Evolutionary conservation across 495 filamentous ascomycete genomes (phyloP).

Genomic region (Tuber melanosporum): DNA sequence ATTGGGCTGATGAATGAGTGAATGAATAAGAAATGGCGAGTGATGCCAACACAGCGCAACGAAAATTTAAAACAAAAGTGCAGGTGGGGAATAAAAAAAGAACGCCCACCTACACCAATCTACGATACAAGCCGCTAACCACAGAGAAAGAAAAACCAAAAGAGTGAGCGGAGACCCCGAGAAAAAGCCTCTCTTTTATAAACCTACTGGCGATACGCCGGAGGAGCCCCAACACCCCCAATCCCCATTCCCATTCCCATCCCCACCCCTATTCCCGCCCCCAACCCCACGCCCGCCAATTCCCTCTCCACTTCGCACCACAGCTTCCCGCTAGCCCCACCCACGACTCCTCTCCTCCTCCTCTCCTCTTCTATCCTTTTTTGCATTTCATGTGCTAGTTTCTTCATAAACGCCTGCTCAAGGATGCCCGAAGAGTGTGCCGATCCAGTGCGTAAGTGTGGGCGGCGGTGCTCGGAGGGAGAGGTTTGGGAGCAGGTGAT

Average conservation of each 20-base stretch:
- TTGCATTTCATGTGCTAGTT: slow-evolving; percentile 85
- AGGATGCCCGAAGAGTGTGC: slow-evolving; percentile 53
- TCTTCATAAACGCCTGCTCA: slow-evolving; percentile 81
- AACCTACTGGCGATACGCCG: not conserved
- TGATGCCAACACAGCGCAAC: not conserved
- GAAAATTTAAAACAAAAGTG: not conserved
- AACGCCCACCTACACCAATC: not conserved
- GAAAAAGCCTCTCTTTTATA: not conserved
- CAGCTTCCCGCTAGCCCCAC: slow-evolving; percentile 43
- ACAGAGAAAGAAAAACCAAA: not conserved
- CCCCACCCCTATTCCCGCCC: not conserved
- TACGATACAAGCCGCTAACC: not conserved
- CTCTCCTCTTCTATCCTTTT: slow-evolving; percentile 71
- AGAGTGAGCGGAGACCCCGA: not conserved
- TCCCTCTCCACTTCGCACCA: slow-evolving; percentile 40
- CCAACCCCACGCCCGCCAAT: slow-evolving; percentile 48
- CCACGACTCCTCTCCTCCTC: slow-evolving; percentile 44
- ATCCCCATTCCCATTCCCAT: not conserved
- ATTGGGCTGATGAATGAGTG: not conserved
- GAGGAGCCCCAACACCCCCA: slow-evolving; percentile 42
- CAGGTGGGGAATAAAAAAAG: not conserved
- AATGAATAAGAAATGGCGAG: not conserved
- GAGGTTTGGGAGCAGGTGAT: slow-evolving; percentile 37
- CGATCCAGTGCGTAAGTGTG: slow-evolving; percentile 25
- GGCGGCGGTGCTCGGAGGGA: slow-evolving; percentile 16